phyloP scores from a whole-genome alignment of 257 asterid genomes.

The Jaltomata sinuosa region DNA sequence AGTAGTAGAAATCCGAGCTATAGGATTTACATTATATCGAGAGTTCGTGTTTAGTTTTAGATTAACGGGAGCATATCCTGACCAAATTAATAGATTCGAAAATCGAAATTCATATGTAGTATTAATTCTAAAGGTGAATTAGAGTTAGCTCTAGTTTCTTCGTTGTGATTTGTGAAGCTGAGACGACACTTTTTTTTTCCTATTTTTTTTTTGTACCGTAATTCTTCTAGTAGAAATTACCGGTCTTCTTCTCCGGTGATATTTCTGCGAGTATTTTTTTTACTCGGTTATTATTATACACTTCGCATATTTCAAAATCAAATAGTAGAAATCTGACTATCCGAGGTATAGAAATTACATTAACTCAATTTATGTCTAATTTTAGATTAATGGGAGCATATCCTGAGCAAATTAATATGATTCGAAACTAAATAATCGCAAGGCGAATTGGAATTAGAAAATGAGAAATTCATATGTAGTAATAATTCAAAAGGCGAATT shows the following conservation, averaged over 20 bases:
- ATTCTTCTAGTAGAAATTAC: too few relatives aligned
- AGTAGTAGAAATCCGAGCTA: background rate
- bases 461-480: background rate
- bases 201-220: too few relatives aligned
- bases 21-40: background rate
- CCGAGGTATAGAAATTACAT: background rate
- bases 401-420: background rate
- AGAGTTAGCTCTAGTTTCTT: background rate
- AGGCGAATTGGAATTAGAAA: background rate
- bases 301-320: background rate
- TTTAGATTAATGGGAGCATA: background rate
- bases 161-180: too few relatives aligned
- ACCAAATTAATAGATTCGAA: background rate
- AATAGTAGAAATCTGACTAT: background rate
- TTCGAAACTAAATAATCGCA: background rate
- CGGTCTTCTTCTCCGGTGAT: too few relatives aligned
- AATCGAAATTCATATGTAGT: background rate
- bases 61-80: background rate
- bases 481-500: background rate
- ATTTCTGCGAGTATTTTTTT: too few relatives aligned
- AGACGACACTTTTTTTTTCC: too few relatives aligned
- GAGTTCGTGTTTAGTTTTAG: background rate
- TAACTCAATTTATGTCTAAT: background rate
- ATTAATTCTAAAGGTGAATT: background rate
- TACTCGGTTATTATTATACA: background rate